Base-by-base conservation (phyloP, 805 yeast genomes). In the Kregervanrija delftensis region DNA sequence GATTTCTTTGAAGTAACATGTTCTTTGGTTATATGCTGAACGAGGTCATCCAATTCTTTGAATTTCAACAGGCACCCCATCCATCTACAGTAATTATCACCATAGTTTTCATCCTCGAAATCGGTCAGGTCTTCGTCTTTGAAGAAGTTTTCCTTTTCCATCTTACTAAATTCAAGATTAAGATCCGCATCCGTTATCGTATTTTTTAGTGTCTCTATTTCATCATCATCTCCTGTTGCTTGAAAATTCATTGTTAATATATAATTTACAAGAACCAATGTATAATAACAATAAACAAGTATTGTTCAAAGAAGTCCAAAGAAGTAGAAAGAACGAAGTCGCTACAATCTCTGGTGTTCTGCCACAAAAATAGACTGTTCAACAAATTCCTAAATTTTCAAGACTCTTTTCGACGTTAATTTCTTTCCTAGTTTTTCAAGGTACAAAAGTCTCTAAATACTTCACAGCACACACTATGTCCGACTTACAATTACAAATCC, bases 401-500 rank as follows among this genome's bases (percentile, higher is more conserved):
- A 22, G 28, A 22, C 28, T 22, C 28, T 22, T 22, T 22, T 22
- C 28, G 28, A 22, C 28, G 28, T 22, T 22, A 22, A 22, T 22
- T 22, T 22, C 28, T 22, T 22, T 22, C 8, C 28, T 22, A 22
- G 28, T 22, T 4, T 5, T 2, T 22, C 28, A 22, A 6, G 28
- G 8, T 22, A 22, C 28, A 22, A 22, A 22, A 22, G 28, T 4
- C 28, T 22, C 28, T 22, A 6, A 22, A 22, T 22, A 5, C 28
- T 22, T 22, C 28, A 22, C 28, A 22, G 28, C 28, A 22, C 28
- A 22, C 17, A 45, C 10, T 12, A 84, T 84, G 91, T 78, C 89
- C 41, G 85, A 79, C 47, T 67, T 85, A 50, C 90, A 83, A 63
- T 66, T 79, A 49, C 65, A 56, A 35, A 68, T 89, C 44, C 75